A percentile compares a stretch with the other conserved stretches of the same genome.
Conservation (phyloP, 169 alveolate species). For the Cryptosporidium xiaoi region DNA sequence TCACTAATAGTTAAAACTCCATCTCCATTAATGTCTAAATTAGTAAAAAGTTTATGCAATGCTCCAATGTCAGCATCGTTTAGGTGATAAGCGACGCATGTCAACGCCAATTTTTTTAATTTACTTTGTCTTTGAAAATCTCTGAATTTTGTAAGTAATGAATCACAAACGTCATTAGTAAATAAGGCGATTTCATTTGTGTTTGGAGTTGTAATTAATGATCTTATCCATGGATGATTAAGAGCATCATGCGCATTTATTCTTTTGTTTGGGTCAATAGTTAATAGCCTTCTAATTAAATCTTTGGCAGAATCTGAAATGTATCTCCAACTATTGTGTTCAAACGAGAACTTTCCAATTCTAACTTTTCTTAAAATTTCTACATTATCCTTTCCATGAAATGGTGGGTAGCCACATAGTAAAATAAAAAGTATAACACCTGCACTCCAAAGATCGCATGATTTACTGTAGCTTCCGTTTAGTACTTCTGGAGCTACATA, state of each 20-base stretch:
- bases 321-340: conserved; percentile 90
- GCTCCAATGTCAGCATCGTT: conserved; percentile 89
- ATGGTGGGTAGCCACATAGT: conserved; percentile 88
- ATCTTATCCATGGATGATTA: conserved; percentile 91
- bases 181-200: conserved; percentile 30
- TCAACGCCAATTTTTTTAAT: conserved; percentile 92
- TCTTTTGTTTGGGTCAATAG: conserved; percentile 87
- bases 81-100: conserved; percentile 93
- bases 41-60: conserved; percentile 88
- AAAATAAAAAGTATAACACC: conserved; percentile 90
- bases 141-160: conserved; percentile 86
- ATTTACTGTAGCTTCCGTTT: conserved; percentile 90
- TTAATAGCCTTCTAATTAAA: conserved; percentile 84
- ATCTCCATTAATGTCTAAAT: conserved; percentile 92
- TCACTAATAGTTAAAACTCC: conserved; percentile 86
- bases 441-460: conserved; percentile 94
- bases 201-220: conserved; percentile 73
- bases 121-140: conserved; percentile 88
- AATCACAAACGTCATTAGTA: conserved; percentile 72
- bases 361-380: conserved; percentile 86
- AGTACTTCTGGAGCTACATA: conserved; percentile 97
- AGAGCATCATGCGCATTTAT: conserved; percentile 91
- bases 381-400: conserved; percentile 90
- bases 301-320: conserved; percentile 89
- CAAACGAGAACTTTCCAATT: conserved; percentile 87